Evolutionary conservation across 1,284 basidiomycete species (phyloP).

Genomic region (Ustilago esculenta): DNA sequence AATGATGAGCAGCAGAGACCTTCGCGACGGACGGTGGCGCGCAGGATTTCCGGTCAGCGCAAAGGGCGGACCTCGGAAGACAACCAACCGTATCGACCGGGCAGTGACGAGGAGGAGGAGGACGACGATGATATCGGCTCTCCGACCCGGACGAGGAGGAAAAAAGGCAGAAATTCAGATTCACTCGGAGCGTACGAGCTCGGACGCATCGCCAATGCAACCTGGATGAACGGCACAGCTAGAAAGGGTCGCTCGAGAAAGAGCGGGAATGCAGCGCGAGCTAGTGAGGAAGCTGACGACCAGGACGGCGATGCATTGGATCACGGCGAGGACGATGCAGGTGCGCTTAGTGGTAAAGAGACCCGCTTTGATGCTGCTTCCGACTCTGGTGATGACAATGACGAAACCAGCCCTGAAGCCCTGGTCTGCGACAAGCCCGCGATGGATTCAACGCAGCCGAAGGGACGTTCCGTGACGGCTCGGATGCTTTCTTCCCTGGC

Average conservation of each 20-base stretch:
- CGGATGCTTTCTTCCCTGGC: background rate
- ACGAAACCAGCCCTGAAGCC: background rate
- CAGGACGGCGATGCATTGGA: background rate
- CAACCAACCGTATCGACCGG: constrained; percentile 21
- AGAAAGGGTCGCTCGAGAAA: constrained; percentile 12
- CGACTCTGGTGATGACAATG: constrained; percentile 8
- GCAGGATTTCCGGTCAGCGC: constrained; percentile 28
- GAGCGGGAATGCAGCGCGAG: constrained; percentile 8
- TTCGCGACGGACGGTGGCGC: background rate
- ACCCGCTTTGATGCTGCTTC: constrained; percentile 33
- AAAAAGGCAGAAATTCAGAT: constrained; percentile 23
- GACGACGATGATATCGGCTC: constrained; percentile 29
- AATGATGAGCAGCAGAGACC: constrained; percentile 6
- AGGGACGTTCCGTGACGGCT: background rate
- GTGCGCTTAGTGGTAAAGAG: constrained; percentile 39
- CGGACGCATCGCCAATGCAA: constrained; percentile 19
- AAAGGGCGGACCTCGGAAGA: constrained; percentile 30
- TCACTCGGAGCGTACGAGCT: constrained; percentile 6
- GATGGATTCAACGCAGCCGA: background rate
- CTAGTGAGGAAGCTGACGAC: constrained; percentile 9
- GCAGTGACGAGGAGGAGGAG: constrained; percentile 29
- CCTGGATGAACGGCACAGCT: constrained; percentile 22
- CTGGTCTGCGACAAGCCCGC: background rate
- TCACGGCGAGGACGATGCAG: constrained; percentile 19
- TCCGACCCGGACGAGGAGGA: constrained; percentile 6